Base-by-base conservation (phyloP, 164 flowering plant species). In the Nymphaea thermarum region DNA sequence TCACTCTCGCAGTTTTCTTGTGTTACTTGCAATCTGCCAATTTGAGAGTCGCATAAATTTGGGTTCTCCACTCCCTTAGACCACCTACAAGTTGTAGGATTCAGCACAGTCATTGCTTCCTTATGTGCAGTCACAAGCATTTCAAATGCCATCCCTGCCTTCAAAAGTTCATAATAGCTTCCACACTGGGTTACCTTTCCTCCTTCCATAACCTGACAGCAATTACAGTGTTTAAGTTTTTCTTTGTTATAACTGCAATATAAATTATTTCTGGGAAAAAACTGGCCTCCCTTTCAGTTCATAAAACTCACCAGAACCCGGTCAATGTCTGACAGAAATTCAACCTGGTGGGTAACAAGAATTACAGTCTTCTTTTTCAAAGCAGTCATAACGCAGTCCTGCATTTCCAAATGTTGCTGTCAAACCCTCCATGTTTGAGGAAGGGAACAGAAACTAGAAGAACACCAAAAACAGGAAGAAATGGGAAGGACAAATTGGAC, bases 311-410 rank as follows among this genome's bases (percentile, higher is more conserved):
- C 96, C 93, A 90, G 63, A 71, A 91, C 88, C 45, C 62, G 71
- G 63, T 93, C 90, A 60, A 78, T 90, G 67, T 76, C 82, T 10
- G 89, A 72, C 6, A 93, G 90, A 69, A 90, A 93, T 72, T 93
- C 98, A 42, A 90, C 92, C 84, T 93, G 98, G 77, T 93, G 96
- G 63, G 98, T 90, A 47, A 93, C 96, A 51, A 93, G 79, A 74
- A 93, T 78, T 45, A 93, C 93, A 17, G 89, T 93, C 72, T 90
- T 90, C 17, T 70, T 64, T 45, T 67, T 72, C 4, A 93, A 79
- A 64, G 90, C 87, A 64, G 43, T 71, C 93, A 83, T 81, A 55
- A 93, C 93, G 77, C 93, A 93, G 0, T 87, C 91, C 95, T 93
- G 83, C 75, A 80, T 68, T 72, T 17, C 16, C 42, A 53, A n/a